Evolutionary conservation across 2,329 filamentous ascomycete genomes (phyloP).

Genomic region (Hymenoscyphus repandus): DNA sequence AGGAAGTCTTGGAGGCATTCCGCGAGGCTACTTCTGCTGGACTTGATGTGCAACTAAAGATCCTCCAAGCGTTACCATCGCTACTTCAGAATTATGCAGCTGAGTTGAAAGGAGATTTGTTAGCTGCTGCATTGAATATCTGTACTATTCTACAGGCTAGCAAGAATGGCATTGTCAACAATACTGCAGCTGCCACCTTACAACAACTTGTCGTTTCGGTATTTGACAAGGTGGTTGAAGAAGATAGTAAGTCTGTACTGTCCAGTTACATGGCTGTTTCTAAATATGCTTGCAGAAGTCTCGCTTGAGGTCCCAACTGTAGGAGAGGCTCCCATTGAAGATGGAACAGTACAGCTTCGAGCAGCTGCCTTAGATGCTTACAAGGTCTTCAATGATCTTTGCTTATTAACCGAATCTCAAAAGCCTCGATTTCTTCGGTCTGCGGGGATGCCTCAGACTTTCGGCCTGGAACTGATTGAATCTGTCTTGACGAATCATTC

Average conservation of each 20-base stretch:
- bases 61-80: conserved; percentile 85
- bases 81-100: conserved; percentile 84
- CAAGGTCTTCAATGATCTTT: conserved; percentile 83
- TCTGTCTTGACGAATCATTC: conserved; percentile 82
- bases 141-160: conserved; percentile 87
- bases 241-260: conserved; percentile 60
- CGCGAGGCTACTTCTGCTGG: conserved; percentile 76
- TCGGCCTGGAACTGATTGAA: conserved; percentile 87
- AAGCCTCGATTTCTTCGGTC: conserved; percentile 78
- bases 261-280: background rate
- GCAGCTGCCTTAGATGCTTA: conserved; percentile 82
- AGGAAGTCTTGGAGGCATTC: conserved; percentile 82
- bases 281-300: conserved; percentile 20
- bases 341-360: conserved; percentile 61
- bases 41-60: conserved; percentile 91
- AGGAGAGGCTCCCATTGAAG: conserved; percentile 62
- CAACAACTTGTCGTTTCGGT: conserved; percentile 90
- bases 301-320: conserved; percentile 49
- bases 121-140: conserved; percentile 80
- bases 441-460: conserved; percentile 71
- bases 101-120: conserved; percentile 73
- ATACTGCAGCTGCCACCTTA: conserved; percentile 91
- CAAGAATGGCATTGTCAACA: conserved; percentile 90
- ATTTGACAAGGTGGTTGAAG: conserved; percentile 81
- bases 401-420: conserved; percentile 79